Evolutionary conservation across 805 yeast species (phyloP).

Genomic region (Metschnikowia peoriensis): DNA sequence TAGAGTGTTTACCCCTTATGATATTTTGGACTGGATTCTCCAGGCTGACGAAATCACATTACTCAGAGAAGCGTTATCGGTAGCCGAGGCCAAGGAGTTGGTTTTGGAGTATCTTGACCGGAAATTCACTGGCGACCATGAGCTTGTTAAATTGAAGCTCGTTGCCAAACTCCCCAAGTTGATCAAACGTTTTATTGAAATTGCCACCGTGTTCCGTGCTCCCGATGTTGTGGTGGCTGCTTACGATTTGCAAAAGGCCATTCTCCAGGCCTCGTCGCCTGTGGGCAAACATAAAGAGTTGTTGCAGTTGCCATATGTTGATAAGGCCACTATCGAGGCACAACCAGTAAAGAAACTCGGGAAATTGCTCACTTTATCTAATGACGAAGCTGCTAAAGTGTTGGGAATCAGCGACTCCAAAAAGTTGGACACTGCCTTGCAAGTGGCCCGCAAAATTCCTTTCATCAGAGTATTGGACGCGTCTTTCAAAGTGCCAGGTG

Average conservation of each 20-base stretch:
- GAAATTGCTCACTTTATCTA: slow-evolving; percentile 60
- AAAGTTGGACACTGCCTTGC: slow-evolving; percentile 48
- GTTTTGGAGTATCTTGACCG: slow-evolving; percentile 62
- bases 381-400: slow-evolving; percentile 51
- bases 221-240: slow-evolving; percentile 61
- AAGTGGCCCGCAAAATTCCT: slow-evolving; percentile 66
- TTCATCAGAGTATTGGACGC: slow-evolving; percentile 64
- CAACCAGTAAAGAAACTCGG: slow-evolving; percentile 62
- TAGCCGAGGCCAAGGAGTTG: slow-evolving; percentile 49
- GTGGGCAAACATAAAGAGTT: slow-evolving; percentile 57
- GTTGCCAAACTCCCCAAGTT: slow-evolving; percentile 65
- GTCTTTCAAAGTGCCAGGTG: slow-evolving; percentile 86
- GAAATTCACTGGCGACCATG: slow-evolving; percentile 25
- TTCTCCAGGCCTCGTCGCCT: slow-evolving; percentile 72
- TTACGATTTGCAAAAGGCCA: slow-evolving; percentile 63
- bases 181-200: slow-evolving; percentile 71
- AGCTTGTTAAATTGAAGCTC: slow-evolving; percentile 49
- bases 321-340: slow-evolving; percentile 41
- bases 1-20: slow-evolving; percentile 55
- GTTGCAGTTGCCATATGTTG: slow-evolving; percentile 78
- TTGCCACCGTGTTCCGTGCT: slow-evolving; percentile 76
- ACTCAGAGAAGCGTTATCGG: slow-evolving; percentile 39
- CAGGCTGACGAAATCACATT: slow-evolving; percentile 62
- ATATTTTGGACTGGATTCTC: slow-evolving; percentile 58
- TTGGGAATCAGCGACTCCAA: slow-evolving; percentile 52